Percentiles rank a stretch among this genome's conserved stretches.
phyloP scores from a whole-genome alignment of 805 yeast species.

The Lipomyces chichibuensis region DNA sequence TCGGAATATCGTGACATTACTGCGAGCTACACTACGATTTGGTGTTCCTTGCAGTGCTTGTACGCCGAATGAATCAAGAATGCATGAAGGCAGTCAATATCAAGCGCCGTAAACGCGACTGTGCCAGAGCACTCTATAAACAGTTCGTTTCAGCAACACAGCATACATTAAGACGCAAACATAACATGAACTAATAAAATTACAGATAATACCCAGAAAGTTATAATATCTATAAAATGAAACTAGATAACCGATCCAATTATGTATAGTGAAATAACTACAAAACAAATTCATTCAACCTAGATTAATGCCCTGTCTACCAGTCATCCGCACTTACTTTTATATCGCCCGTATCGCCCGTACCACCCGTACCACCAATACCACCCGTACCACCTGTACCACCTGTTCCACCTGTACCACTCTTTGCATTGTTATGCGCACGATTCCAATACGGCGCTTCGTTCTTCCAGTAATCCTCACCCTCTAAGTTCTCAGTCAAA shows the following conservation, averaged over 20 bases:
- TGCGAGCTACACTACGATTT: too few species aligned
- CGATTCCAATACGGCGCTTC: slow-evolving; percentile 12
- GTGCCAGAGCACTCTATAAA: too few species aligned
- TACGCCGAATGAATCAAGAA: too few species aligned
- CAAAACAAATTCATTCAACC: neutral
- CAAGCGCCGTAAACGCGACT: too few species aligned
- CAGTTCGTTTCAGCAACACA: too few species aligned
- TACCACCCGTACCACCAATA: too few species aligned
- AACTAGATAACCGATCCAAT: neutral
- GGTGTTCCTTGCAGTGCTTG: too few species aligned
- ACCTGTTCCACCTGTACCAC: too few species aligned
- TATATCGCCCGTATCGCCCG: neutral
- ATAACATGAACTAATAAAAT: neutral
- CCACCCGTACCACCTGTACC: too few species aligned
- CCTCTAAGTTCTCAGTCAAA: neutral
- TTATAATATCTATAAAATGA: neutral
- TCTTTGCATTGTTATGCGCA: neutral
- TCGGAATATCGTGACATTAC: too few species aligned
- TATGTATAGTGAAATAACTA: neutral
- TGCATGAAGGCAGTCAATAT: too few species aligned
- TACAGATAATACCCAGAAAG: neutral
- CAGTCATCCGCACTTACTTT: neutral
- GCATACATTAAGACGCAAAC: too few species aligned
- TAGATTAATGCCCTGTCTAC: neutral
- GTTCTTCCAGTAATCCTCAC: slow-evolving; percentile 15